Evolutionary conservation across 352 stramenopile genomes (phyloP).

Genomic region (Phytophthora idaei): DNA sequence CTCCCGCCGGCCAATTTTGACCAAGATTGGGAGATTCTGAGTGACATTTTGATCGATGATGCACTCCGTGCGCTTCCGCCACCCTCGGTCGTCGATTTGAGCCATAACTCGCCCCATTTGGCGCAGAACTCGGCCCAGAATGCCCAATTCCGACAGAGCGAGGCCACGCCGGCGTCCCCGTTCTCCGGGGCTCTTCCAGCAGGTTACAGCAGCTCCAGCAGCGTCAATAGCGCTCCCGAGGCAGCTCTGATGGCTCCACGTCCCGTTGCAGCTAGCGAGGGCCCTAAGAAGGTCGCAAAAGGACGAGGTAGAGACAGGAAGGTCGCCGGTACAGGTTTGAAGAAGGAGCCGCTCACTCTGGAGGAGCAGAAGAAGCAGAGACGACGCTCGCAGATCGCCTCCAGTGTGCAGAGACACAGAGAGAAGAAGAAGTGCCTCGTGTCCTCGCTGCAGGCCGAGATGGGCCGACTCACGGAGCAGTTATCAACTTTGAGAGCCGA

Average conservation of each 20-base stretch:
- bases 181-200: slow-evolving; percentile 15
- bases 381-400: slow-evolving; percentile 65
- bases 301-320: slow-evolving; percentile 21
- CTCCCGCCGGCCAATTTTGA: slow-evolving; percentile 12
- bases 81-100: not conserved
- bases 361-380: slow-evolving; percentile 68
- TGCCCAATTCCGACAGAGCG: slow-evolving; percentile 5
- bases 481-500: slow-evolving; percentile 48
- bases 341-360: slow-evolving; percentile 34
- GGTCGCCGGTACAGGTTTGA: not conserved
- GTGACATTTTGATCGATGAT: slow-evolving; percentile 61
- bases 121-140: slow-evolving; percentile 7
- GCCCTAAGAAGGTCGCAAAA: slow-evolving; percentile 12
- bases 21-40: slow-evolving; percentile 64
- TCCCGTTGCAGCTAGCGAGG: not conserved
- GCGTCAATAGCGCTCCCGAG: slow-evolving; percentile 8
- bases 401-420: slow-evolving; percentile 66
- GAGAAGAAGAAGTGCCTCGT: slow-evolving; percentile 73
- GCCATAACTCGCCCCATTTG: not conserved
- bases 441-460: slow-evolving; percentile 51
- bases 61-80: slow-evolving; percentile 28
- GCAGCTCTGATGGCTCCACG: not conserved
- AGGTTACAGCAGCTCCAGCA: slow-evolving; percentile 15
- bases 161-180: slow-evolving; percentile 19
- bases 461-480: slow-evolving; percentile 45